Base-by-base conservation (phyloP, 306 rosid genomes). In the Vigna reflexopilosa region DNA sequence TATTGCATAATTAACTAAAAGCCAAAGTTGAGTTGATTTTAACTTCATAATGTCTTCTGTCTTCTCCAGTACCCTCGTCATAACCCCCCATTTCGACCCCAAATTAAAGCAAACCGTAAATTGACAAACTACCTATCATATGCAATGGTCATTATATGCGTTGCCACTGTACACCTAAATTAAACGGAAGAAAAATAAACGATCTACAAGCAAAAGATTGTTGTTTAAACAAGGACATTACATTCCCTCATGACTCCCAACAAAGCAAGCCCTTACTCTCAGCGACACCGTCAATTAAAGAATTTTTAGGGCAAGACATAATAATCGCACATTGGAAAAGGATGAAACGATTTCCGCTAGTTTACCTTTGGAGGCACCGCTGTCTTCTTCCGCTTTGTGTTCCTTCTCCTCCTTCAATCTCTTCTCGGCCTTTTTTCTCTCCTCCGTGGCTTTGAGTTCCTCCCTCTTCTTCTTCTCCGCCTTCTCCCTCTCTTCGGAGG, bases 331-430 rank as follows among this genome's bases (percentile, higher is more conserved):
- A 47, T n/a, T 32, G 14, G 9, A 52, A 59, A 76, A 16, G 26
- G 1, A 6, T 4, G 22, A 19, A 73, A 24, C 58, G 12, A 2
- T 6, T 32, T 10, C 6, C 6, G 10, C 16, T 9, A 6, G 40
- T 13, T 76, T 83, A 91, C 93, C 87, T 76, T 34, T 81, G 57
- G 50, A 30, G 30, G 83, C 66, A 22, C 42, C 80, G 42, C 78
- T 85, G 5, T 72, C 82, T 69, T 84, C 82, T 19, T 66, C 73
- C 64, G 78, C 84, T 77, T 72, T 38, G 13, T 5, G 12, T 10
- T 64, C 67, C 70, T 47, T 57, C 79, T 63, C 75, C 62, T 51
- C 77, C 66, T 69, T 75, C 74, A 64, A 51, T 67, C 51, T 44
- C 48, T 80, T 73, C 75, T 66, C 85, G 0, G 74, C 88, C 50